Evolutionary conservation across 495 filamentous ascomycete species (phyloP), one percentile per base, ranked within the genome.

Genomic region (Xylaria castorea): DNA sequence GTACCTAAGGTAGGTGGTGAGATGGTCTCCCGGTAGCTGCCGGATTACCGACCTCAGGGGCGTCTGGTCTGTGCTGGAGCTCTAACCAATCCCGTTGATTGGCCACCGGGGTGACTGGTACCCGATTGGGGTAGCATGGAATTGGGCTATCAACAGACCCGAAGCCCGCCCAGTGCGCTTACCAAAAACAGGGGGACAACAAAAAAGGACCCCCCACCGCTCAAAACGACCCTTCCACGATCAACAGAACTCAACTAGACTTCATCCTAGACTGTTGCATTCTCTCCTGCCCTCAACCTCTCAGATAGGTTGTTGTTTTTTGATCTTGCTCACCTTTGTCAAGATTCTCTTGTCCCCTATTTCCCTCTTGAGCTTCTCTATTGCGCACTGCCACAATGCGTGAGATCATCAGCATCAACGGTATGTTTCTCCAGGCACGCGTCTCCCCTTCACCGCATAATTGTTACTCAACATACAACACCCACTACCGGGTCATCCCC

Each of bases 331-430:
- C 73, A 61, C 73, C 72, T 71, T 62, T 70, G 38, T 62, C 55
- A 53, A 66, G 51, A 72, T 46, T 27, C 71, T 7, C 44, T 75
- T 20, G 67, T 61, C 68, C 63, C 69, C 66, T 68, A 68, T 60
- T 53, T 51, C 71, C 66, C 44, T 48, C 68, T 61, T 50, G 32
- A 44, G 74, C 69, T 62, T 66, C 68, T 77, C 75, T 71, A 73
- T 75, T 72, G 73, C 71, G 71, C 75, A 71, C 72, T 81, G 79
- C 78, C 89, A 91, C 87, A 82, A 98, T 98, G 95, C 94, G 95
- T 92, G 95, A 98, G 90, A 94, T 98, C 82, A 97, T 98, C 83
- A 95, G 92, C 85, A 91, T 98, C 90, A 97, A 98, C 90, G 95
- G 95, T 98, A 91, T 79, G 94, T 86, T 84, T 68, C 69, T 69